Percentiles rank a stretch among this genome's conserved stretches.
These are phyloP conservation scores for Xylaria nigripes DNA, from an alignment of 495 filamentous ascomycete species.

Conservation along the genomic window DNA sequence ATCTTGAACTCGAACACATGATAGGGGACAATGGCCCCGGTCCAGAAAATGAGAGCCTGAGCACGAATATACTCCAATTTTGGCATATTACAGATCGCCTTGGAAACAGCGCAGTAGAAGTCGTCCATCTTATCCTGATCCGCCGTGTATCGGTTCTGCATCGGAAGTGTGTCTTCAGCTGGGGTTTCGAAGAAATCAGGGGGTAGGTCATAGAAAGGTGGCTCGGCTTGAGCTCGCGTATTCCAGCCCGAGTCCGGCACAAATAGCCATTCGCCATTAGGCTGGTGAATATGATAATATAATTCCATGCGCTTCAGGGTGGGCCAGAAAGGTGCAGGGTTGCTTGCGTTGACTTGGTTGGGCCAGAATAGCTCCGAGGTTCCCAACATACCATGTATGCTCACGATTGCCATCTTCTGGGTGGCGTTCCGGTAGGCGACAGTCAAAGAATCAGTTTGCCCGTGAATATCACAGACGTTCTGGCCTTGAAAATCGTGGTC, in stretches of 20 bases:
- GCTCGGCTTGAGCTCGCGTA: not conserved
- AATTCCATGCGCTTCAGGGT: slow-evolving; percentile 1
- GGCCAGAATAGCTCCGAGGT: slow-evolving; percentile 3
- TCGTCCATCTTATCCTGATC: not conserved
- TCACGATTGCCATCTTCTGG: not conserved
- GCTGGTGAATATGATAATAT: not conserved
- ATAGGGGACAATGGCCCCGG: not conserved
- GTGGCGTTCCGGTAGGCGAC: slow-evolving; percentile 1
- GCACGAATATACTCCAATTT: not conserved
- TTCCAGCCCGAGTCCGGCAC: not conserved
- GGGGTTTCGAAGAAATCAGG: not conserved
- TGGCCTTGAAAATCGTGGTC: not conserved
- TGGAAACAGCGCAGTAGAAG: not conserved
- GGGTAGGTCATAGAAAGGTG: not conserved
- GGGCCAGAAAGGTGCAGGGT: not conserved
- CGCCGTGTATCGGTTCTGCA: not conserved
- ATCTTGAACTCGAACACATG: not conserved
- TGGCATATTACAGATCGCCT: slow-evolving; percentile 1
- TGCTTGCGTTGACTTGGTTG: not conserved
- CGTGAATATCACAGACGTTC: not conserved
- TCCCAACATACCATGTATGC: not conserved
- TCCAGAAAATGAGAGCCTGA: not conserved
- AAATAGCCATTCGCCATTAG: not conserved
- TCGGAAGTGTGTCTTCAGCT: not conserved
- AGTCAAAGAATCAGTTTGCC: not conserved